Evolutionary conservation across 306 rosid genomes (phyloP), one percentile per base, ranked within the genome.

Genomic region (Spatholobus suberectus): DNA sequence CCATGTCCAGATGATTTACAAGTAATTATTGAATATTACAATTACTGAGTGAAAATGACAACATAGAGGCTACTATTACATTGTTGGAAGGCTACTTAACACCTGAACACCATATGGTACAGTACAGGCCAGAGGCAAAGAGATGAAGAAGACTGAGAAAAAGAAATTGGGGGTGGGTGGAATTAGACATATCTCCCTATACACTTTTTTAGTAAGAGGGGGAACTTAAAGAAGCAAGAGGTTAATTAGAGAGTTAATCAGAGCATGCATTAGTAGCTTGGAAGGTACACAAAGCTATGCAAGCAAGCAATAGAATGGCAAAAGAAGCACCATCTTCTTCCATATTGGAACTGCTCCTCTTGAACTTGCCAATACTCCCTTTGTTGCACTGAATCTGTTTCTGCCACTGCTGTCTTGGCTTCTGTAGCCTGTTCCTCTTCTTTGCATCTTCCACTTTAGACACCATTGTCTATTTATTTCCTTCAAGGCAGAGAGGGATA

Each of bases 291-390:
- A 92, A 40, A 75, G 92, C 98, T 15, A 94, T 87, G 86, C 97
- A 94, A 90, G 98, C 98, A 73, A 94, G 98, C 67, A 91, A 86
- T 70, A 94, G 91, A 84, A 94, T 92, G 58, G 98, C 98, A 11
- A 93, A 87, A 77, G 96, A 94, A 65, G 86, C 93, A 10, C 88
- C 97, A 59, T 92, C 96, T 1, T 94, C 94, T 73, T 90, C 96
- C 13, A 87, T 63, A 51, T 85, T 84, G 66, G 94, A 90, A 78
- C 55, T 85, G 86, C 97, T 94, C 49, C 97, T 91, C 89, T 94
- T 94, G 90, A 94, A 94, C 76, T 89, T 94, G 76, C 82, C 65
- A 0, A 37, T 80, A 44, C 84, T 94, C 14, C 88, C 89, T 92
- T 90, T 92, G 89, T 92, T 94, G 75, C 92, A 86, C 71, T 92